Percentiles rank a stretch among this genome's conserved stretches.
Conservation (phyloP, 2,329 filamentous ascomycete genomes). For the Exserohilum rostratum region DNA sequence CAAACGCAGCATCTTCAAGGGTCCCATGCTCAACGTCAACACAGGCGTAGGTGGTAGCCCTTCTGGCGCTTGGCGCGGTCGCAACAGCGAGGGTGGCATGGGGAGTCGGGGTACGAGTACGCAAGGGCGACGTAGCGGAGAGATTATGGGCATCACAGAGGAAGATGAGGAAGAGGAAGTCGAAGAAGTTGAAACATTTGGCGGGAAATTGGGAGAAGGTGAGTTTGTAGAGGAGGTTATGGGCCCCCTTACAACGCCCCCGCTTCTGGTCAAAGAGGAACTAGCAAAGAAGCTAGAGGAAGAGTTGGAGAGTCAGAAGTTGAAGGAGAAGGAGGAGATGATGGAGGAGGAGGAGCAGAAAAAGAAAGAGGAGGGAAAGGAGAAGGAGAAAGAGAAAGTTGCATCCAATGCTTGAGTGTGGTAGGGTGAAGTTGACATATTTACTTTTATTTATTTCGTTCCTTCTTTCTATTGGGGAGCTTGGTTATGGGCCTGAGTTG, state of each 20-base stretch:
- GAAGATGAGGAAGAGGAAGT: conserved; percentile 52
- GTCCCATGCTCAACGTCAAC: conserved; percentile 66
- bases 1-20: conserved; percentile 83
- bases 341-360: not conserved
- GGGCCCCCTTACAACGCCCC: conserved; percentile 10
- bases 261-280: too few relatives aligned
- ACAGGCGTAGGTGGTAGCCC: conserved; percentile 24
- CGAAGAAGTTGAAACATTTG: conserved; percentile 66
- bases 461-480: not conserved
- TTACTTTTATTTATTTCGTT: too few relatives aligned
- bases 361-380: too few relatives aligned
- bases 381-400: too few relatives aligned
- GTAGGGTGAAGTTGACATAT: too few relatives aligned
- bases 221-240: conserved; percentile 41
- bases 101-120: conserved; percentile 60
- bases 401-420: too few relatives aligned
- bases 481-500: too few relatives aligned
- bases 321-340: not conserved
- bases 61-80: conserved; percentile 4
- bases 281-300: not conserved
- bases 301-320: not conserved
- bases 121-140: conserved; percentile 71
- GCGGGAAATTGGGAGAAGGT: conserved; percentile 52
- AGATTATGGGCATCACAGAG: conserved; percentile 67
- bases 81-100: conserved; percentile 16